These are phyloP conservation scores for Datisca glomerata DNA, from an alignment of 306 rosid species.

Conservation along the genomic window DNA sequence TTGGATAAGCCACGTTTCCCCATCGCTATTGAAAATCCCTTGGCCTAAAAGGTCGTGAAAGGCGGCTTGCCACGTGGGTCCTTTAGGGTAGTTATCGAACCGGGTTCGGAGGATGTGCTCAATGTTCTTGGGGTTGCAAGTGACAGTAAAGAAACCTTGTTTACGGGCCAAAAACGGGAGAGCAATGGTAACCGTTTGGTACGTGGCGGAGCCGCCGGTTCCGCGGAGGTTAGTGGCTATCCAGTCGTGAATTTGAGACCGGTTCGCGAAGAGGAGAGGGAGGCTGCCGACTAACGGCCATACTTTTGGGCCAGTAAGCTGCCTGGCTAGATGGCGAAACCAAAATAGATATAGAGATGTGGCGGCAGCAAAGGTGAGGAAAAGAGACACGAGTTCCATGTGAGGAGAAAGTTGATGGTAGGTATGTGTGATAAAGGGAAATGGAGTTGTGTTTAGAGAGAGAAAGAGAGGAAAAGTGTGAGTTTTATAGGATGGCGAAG, in stretches of 20 bases:
- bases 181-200: conserved; percentile 61
- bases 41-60: conserved; percentile 37
- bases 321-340: conserved; percentile 39
- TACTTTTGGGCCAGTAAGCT: conserved; percentile 58
- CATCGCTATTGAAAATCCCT: conserved; percentile 64
- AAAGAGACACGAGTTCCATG: conserved; percentile 33
- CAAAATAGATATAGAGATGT: conserved; percentile 36
- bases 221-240: conserved; percentile 44
- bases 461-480: too few species aligned
- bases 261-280: conserved; percentile 43
- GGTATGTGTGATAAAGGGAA: too few species aligned
- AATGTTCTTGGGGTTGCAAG: conserved; percentile 35
- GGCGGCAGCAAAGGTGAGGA: conserved; percentile 22
- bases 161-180: conserved; percentile 53
- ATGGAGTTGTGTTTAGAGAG: too few species aligned
- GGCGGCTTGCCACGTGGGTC: conserved; percentile 21
- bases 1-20: conserved; percentile 61
- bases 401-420: too few species aligned
- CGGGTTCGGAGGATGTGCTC: conserved; percentile 40
- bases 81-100: conserved; percentile 44
- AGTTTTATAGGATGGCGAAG: too few species aligned
- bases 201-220: conserved; percentile 44
- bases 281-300: conserved; percentile 76
- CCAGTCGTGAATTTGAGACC: conserved; percentile 68
- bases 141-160: conserved; percentile 60